Evolutionary conservation across 1,284 basidiomycete genomes (phyloP).

Genomic region (Cutaneotrichosporon mucoides): DNA sequence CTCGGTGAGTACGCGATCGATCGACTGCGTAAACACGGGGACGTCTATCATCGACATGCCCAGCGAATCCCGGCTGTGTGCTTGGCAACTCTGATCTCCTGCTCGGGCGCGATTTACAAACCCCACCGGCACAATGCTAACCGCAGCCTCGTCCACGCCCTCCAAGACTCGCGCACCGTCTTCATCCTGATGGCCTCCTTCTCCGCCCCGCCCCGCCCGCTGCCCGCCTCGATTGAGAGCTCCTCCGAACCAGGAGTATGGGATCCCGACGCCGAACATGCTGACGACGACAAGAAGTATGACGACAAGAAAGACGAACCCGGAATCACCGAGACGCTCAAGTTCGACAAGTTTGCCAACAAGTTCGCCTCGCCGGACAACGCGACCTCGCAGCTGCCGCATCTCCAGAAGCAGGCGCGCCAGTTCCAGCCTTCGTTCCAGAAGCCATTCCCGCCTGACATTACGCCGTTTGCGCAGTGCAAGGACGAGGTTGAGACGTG

Average conservation of each 20-base stretch:
- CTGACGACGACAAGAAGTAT: neutral
- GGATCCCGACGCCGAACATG: neutral
- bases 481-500: conserved; percentile 57
- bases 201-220: conserved; percentile 57
- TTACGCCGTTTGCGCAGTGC: conserved; percentile 63
- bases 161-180: conserved; percentile 69
- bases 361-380: conserved; percentile 3
- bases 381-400: conserved; percentile 4
- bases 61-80: no score
- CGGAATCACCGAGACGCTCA: conserved; percentile 15
- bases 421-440: conserved; percentile 29
- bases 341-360: conserved; percentile 11
- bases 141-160: conserved; percentile 69
- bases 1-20: conserved; percentile 8
- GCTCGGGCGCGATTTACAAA: no score
- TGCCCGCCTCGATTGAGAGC: conserved; percentile 1
- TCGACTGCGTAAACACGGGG: no score
- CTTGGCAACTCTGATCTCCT: no score
- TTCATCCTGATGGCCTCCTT: conserved; percentile 85
- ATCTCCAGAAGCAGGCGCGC: neutral
- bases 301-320: conserved; percentile 16
- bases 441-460: conserved; percentile 40
- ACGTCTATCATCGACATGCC: no score
- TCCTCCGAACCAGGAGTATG: neutral
- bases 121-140: no score